phyloP scores from a whole-genome alignment of 148 eudicot genomes.

The Camellia sinensis region DNA sequence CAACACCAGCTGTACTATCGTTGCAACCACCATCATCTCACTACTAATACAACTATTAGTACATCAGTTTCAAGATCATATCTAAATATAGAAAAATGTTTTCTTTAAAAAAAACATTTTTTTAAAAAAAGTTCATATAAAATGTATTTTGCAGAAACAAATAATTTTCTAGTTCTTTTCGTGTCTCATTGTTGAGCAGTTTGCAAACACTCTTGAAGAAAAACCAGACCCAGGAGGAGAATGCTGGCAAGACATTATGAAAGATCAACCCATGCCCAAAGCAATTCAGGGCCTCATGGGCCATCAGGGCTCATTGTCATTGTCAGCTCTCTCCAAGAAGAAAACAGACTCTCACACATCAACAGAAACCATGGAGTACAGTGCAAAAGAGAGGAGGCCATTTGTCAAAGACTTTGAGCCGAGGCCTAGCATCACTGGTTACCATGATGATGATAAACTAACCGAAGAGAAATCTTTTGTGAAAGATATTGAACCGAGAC shows the following conservation, averaged over 20 bases:
- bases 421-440: slow-evolving; percentile 7
- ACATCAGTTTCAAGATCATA: no score
- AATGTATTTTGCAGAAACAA: no score
- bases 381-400: neutral
- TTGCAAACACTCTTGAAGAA: slow-evolving; percentile 24
- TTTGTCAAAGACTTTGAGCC: slow-evolving; percentile 4
- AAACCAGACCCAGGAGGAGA: slow-evolving; percentile 24
- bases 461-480: slow-evolving; percentile 16
- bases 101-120: no score
- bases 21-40: no score
- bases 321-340: neutral
- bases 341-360: neutral
- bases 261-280: slow-evolving; percentile 31
- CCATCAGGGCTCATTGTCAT: neutral
- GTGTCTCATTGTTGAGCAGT: slow-evolving; percentile 20
- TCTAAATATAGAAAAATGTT: no score
- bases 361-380: no score
- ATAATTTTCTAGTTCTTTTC: neutral
- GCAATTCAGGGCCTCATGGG: slow-evolving; percentile 19
- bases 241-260: slow-evolving; percentile 9
- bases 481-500: slow-evolving; percentile 36
- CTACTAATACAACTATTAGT: no score
- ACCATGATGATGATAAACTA: neutral
- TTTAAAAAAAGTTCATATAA: no score
- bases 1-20: no score